These are phyloP conservation scores for Dothideomycetidae sp. DNA, from an alignment of 2,329 filamentous ascomycete genomes.

Conservation along the genomic window DNA sequence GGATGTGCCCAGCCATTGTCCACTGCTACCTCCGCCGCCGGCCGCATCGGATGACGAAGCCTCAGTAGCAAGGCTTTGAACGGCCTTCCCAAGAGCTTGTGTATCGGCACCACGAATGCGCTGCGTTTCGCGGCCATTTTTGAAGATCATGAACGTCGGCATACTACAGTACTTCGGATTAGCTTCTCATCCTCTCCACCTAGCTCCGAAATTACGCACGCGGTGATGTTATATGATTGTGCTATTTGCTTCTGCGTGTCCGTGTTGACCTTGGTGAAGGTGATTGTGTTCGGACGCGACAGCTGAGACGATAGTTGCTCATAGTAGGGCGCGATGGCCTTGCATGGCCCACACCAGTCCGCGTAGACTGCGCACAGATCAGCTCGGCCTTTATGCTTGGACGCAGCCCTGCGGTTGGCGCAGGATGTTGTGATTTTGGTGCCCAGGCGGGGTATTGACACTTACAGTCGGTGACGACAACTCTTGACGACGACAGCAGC, in stretches of 20 bases:
- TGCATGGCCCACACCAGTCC: slow-evolving; percentile 75
- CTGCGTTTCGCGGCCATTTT: slow-evolving; percentile 24
- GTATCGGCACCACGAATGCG: slow-evolving; percentile 52
- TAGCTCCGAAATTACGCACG: slow-evolving; percentile 30
- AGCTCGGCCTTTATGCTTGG: slow-evolving; percentile 13
- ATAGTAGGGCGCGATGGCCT: slow-evolving; percentile 69
- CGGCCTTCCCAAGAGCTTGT: slow-evolving; percentile 51
- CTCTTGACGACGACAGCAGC: slow-evolving; percentile 55
- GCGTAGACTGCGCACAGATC: slow-evolving; percentile 55
- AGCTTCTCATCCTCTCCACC: slow-evolving; percentile 11
- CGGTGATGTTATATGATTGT: slow-evolving; percentile 55
- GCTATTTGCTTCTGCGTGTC: slow-evolving; percentile 64
- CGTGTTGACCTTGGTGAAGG: slow-evolving; percentile 77
- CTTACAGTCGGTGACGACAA: slow-evolving; percentile 84
- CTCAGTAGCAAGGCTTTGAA: slow-evolving; percentile 57
- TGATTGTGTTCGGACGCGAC: slow-evolving; percentile 56
- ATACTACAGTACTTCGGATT: slow-evolving; percentile 34
- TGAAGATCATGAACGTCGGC: slow-evolving; percentile 75
- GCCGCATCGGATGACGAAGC: slow-evolving; percentile 25
- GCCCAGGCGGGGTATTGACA: slow-evolving; percentile 10
- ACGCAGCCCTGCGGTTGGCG: too few relatives aligned
- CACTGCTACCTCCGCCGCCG: slow-evolving; percentile 27
- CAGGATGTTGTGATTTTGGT: too few relatives aligned
- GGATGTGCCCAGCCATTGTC: slow-evolving; percentile 57
- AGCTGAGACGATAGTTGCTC: slow-evolving; percentile 59